phyloP scores from a whole-genome alignment of 202 grass and related monocot genomes.

The Setaria viridis region DNA sequence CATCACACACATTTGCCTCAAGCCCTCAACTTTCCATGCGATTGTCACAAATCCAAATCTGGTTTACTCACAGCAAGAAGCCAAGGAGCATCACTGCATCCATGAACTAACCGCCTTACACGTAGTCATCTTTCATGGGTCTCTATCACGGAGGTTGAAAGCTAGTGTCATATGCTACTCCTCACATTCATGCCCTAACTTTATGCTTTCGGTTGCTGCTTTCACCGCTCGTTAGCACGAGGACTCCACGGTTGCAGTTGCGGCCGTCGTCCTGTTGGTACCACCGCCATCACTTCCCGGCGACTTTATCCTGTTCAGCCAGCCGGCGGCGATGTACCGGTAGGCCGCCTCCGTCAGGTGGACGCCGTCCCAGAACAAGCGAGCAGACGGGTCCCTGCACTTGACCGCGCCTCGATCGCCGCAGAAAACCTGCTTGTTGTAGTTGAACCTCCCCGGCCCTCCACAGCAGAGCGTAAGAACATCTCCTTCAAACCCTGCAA shows the following conservation, averaged over 20 bases:
- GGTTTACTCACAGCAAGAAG: no score
- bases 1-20: no score
- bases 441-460: constrained; percentile 47
- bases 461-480: constrained; percentile 60
- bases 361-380: constrained; percentile 60
- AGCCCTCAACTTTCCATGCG: no score
- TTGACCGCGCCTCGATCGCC: constrained; percentile 10
- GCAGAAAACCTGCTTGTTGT: constrained; percentile 19
- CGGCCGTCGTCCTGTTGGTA: background rate
- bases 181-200: background rate
- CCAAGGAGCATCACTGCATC: no score
- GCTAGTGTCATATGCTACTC: background rate
- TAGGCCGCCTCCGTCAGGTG: constrained; percentile 68
- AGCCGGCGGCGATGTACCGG: constrained; percentile 45
- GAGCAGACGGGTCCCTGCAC: constrained; percentile 52
- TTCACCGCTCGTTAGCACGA: background rate
- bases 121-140: no score
- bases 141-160: no score
- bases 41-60: no score
- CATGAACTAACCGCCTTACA: no score
- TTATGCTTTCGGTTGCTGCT: background rate
- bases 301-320: constrained; percentile 42
- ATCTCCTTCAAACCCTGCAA: constrained; percentile 51
- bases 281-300: background rate
- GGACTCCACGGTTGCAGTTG: background rate